These are phyloP conservation scores for Asclepias syriaca DNA, from an alignment of 257 asterid species.

Conservation along the genomic window DNA sequence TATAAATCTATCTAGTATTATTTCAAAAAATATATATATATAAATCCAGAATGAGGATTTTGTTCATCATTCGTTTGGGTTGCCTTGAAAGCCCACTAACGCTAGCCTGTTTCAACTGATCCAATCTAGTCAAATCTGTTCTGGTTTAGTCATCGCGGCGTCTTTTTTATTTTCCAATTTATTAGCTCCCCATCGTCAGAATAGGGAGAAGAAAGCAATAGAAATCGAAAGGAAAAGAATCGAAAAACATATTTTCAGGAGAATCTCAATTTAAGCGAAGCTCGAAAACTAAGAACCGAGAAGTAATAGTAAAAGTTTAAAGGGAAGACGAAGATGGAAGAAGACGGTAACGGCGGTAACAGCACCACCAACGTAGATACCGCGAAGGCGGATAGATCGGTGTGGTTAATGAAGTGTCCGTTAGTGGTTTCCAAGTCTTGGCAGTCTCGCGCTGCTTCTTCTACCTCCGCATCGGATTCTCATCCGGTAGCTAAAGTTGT, in stretches of 20 bases:
- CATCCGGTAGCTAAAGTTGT: conserved; percentile 70
- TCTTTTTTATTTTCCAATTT: not conserved
- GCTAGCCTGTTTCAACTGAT: not conserved
- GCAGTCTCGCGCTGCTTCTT: conserved; percentile 51
- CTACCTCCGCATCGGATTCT: conserved; percentile 33
- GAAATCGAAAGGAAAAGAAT: not conserved
- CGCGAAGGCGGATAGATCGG: conserved; percentile 55
- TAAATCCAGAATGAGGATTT: no score
- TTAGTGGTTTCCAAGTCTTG: conserved; percentile 78
- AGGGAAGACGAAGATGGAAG: conserved; percentile 40
- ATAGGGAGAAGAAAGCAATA: not conserved
- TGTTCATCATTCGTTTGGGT: no score
- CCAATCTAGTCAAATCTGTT: not conserved
- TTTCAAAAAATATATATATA: no score
- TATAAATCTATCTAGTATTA: no score
- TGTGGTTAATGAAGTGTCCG: conserved; percentile 94
- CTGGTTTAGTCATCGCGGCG: not conserved
- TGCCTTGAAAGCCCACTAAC: not conserved
- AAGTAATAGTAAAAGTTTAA: not conserved
- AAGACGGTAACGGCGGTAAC: conserved; percentile 32
- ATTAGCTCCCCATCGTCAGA: not conserved
- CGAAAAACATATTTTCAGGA: not conserved
- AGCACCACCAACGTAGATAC: conserved; percentile 37
- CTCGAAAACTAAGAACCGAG: not conserved
- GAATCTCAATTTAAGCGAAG: not conserved